Evolutionary conservation across 2,329 filamentous ascomycete genomes (phyloP).

Genomic region (Chaetothyriales sp.): DNA sequence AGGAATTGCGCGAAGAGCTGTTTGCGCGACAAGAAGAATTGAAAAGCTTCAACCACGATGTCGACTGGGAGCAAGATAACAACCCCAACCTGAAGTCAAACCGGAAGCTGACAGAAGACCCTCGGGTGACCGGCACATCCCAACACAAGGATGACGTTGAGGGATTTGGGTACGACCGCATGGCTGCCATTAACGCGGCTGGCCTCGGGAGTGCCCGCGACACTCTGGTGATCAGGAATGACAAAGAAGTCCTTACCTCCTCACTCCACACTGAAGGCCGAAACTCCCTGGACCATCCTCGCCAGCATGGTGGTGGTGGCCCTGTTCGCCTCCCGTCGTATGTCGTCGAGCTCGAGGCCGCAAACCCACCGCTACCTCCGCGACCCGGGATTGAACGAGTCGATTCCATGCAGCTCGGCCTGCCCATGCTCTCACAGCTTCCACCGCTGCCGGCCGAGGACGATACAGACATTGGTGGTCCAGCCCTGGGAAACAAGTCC

Average conservation of each 20-base stretch:
- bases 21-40: slow-evolving; percentile 40
- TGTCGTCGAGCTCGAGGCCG: slow-evolving; percentile 20
- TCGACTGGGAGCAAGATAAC: slow-evolving; percentile 44
- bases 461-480: slow-evolving; percentile 71
- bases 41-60: slow-evolving; percentile 62
- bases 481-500: slow-evolving; percentile 43
- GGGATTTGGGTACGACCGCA: slow-evolving; percentile 61
- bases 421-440: slow-evolving; percentile 54
- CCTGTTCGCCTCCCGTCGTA: slow-evolving; percentile 15
- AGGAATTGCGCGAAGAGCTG: slow-evolving; percentile 36
- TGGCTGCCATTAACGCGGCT: slow-evolving; percentile 49
- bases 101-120: slow-evolving; percentile 41
- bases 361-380: slow-evolving; percentile 43
- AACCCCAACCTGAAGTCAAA: slow-evolving; percentile 42
- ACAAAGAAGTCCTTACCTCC: slow-evolving; percentile 55
- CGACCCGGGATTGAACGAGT: slow-evolving; percentile 41
- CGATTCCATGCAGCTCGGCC: slow-evolving; percentile 50
- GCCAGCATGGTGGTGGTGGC: slow-evolving; percentile 30
- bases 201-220: slow-evolving; percentile 53
- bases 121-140: slow-evolving; percentile 43
- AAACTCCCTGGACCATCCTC: slow-evolving; percentile 41
- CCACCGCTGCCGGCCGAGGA: slow-evolving; percentile 54
- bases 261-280: slow-evolving; percentile 49
- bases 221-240: slow-evolving; percentile 49
- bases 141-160: slow-evolving; percentile 60